Base-by-base conservation (phyloP, 2,329 filamentous ascomycete genomes). In the Colletotrichum lupini region DNA sequence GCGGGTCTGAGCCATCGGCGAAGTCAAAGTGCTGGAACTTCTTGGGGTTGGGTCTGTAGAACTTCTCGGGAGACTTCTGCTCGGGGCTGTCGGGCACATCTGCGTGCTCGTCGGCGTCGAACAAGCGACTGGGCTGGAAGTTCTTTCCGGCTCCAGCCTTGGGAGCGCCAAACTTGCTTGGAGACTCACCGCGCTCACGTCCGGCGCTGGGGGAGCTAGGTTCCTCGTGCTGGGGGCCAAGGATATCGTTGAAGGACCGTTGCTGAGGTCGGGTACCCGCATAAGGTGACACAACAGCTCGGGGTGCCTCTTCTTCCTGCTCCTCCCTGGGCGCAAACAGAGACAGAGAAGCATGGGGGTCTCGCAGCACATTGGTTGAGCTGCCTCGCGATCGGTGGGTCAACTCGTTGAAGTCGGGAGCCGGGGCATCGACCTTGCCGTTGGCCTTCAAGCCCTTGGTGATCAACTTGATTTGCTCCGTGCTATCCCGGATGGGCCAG, bases 401-500 rank as follows among this genome's bases (percentile, higher is more conserved):
- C 46, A 83, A 70, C 9, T 86, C 82, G 65, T 82, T 81, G 53
- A 83, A 78, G 72, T 77, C 79, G 61, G 82, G 80, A 46, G 81
- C 77, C 8, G 78, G 16, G 19, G 42, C 76, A n/a, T 80, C 79
- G 55, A 79, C 76, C 70, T 80, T 82, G 70, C 84, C 85, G n/a
- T 84, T 81, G 52, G 84, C 82, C 77, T 89, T 88, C 77, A 90
- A 84, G 75, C 88, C 92, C 62, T 85, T 87, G 75, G 89, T 87
- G 78, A 98, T 94, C 78, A 98, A 85, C 78, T 91, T 92, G 77
- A 93, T 88, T 85, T 98, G 95, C 67, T 98, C 95, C 78, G 91
- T 91, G 80, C 92, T 93, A 81, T 98, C 95, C 77, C 92, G 91
- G 80, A 99, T 97, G 67, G 97, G 97, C 97, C 97, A 99, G 84